phyloP scores from a whole-genome alignment of 441 rosid genomes.

The Kokia cookei region DNA sequence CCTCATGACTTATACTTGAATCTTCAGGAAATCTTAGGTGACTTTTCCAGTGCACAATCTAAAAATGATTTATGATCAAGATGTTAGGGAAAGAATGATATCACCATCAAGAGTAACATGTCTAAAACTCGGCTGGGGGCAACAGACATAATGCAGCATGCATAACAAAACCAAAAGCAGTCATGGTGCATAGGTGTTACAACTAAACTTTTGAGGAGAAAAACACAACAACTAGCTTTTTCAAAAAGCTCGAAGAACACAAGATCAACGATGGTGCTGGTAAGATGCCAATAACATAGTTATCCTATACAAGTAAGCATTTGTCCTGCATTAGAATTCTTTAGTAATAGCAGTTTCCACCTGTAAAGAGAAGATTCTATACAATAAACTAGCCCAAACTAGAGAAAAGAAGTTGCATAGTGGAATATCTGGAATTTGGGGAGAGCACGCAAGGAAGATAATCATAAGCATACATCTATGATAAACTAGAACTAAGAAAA shows the following conservation, averaged over 20 bases:
- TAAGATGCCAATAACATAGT: background rate
- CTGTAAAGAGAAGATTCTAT: background rate
- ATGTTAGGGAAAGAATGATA: background rate
- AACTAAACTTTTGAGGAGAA: background rate
- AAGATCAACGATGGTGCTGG: background rate
- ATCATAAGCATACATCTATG: background rate
- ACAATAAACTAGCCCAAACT: background rate
- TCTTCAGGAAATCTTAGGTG: conserved; percentile 88
- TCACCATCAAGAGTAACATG: background rate
- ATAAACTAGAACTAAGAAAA: conserved; percentile 7
- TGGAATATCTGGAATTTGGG: background rate
- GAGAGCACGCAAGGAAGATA: background rate
- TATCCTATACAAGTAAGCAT: background rate
- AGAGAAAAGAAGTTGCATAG: background rate
- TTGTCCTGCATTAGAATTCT: background rate
- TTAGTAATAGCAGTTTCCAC: background rate
- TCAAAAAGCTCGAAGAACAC: background rate
- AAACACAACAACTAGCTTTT: background rate
- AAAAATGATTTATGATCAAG: background rate
- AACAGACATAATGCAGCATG: background rate
- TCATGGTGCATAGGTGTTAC: background rate
- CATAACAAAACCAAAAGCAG: background rate
- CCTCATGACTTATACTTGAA: conserved; percentile 57
- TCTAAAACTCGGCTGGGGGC: background rate
- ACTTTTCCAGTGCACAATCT: conserved; percentile 97